phyloP scores from a whole-genome alignment of 73 alveolate genomes.

The Paramecium primaurelia region DNA sequence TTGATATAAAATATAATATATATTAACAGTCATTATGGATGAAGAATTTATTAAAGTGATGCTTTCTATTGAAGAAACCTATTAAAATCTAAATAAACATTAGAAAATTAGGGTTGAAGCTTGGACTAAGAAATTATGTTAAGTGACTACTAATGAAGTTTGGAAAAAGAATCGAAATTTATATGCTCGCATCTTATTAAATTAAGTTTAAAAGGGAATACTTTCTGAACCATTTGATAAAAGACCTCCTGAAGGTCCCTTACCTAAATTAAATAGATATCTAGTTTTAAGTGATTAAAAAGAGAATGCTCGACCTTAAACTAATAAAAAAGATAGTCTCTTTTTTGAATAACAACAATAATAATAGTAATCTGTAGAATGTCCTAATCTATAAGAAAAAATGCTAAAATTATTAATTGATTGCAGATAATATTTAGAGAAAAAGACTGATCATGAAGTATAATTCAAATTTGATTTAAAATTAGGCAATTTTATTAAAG shows the following conservation, averaged over 20 bases:
- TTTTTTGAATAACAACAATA: background rate
- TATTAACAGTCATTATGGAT: slow-evolving; percentile 47
- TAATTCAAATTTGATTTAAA: background rate
- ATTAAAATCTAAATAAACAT: slow-evolving; percentile 51
- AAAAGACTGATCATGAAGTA: slow-evolving; percentile 22
- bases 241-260: slow-evolving; percentile 92
- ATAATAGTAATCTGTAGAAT: background rate
- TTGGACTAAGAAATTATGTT: slow-evolving; percentile 81
- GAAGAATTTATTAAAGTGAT: slow-evolving; percentile 63
- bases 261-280: slow-evolving; percentile 74
- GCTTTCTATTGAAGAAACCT: slow-evolving; percentile 64
- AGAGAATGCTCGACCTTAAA: background rate
- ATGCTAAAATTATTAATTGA: background rate
- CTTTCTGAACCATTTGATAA: slow-evolving; percentile 88
- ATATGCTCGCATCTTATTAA: slow-evolving; percentile 81
- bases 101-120: slow-evolving; percentile 67
- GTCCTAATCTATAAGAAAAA: background rate
- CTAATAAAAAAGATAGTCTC: background rate
- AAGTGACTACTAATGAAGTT: slow-evolving; percentile 84
- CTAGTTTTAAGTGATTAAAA: slow-evolving; percentile 23
- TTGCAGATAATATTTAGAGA: slow-evolving; percentile 13
- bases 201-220: slow-evolving; percentile 74
- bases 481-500: background rate
- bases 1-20: background rate
- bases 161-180: slow-evolving; percentile 95